Evolutionary conservation across 257 asterid genomes (phyloP).

Genomic region (Anisodus tanguticus): DNA sequence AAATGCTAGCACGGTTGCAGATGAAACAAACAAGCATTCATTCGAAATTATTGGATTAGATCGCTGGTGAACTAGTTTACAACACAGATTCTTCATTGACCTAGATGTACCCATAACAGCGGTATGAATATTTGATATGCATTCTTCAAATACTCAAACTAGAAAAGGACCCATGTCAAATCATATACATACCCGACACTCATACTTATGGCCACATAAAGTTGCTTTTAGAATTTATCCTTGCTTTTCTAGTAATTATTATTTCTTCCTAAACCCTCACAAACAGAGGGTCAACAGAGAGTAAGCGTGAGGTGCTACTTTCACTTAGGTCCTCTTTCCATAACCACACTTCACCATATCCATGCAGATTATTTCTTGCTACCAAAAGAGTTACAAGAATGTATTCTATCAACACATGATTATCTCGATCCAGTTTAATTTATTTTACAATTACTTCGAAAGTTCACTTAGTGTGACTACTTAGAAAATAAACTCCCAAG

Average conservation of each 20-base stretch:
- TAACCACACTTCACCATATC: background rate
- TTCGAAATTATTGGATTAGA: background rate
- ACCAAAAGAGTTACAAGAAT: background rate
- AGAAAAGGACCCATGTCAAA: background rate
- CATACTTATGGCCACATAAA: background rate
- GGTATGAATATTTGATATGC: background rate
- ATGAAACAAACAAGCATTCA: background rate
- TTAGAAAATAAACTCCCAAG: background rate
- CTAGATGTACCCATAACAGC: background rate
- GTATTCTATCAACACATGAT: background rate
- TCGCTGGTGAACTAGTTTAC: background rate
- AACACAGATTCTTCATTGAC: background rate
- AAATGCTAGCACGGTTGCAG: background rate
- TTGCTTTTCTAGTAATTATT: background rate
- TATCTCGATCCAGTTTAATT: slow-evolving; percentile 23
- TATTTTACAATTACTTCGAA: slow-evolving; percentile 16
- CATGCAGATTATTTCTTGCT: background rate
- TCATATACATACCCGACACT: background rate
- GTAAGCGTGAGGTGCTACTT: background rate
- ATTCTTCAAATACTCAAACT: background rate
- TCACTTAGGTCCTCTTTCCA: background rate
- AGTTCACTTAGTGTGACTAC: background rate
- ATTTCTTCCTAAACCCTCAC: background rate
- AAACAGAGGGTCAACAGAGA: background rate
- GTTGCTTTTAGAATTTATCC: background rate